Evolutionary conservation across 306 rosid species (phyloP).

Genomic region (Pterocarpus santalinus): DNA sequence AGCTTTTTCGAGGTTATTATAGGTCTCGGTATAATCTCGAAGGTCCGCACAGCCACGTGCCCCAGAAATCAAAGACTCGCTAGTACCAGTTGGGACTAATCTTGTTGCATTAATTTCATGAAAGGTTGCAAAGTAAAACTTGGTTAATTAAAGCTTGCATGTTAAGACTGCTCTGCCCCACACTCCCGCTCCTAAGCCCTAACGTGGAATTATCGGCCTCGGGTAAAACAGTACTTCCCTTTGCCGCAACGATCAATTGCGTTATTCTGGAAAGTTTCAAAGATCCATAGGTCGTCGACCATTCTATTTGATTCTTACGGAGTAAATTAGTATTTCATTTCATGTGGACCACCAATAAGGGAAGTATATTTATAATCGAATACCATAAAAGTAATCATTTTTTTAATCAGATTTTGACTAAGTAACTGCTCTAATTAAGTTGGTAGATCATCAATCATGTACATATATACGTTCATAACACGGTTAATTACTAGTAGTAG

Average conservation of each 20-base stretch:
- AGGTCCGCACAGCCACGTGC: slow-evolving; percentile 14
- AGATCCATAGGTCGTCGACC: neutral
- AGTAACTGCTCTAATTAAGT: neutral
- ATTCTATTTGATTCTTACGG: neutral
- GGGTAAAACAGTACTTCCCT: slow-evolving; percentile 27
- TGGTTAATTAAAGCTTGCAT: neutral
- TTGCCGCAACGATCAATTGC: slow-evolving; percentile 12
- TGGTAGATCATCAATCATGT: neutral
- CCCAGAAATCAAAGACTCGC: neutral
- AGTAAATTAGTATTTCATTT: neutral
- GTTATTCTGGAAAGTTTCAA: neutral
- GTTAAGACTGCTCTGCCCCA: neutral
- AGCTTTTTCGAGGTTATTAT: too few relatives aligned
- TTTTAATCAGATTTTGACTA: neutral
- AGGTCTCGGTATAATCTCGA: neutral
- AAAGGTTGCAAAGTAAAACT: neutral
- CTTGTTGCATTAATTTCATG: neutral
- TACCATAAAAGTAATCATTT: neutral
- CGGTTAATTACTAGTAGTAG: neutral
- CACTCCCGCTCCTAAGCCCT: too few relatives aligned
- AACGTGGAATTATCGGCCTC: neutral
- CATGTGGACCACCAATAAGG: neutral
- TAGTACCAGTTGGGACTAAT: neutral
- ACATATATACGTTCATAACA: neutral
- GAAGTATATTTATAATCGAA: neutral